Conservation (phyloP, 805 yeast species). For the Candida qinlingensis region DNA sequence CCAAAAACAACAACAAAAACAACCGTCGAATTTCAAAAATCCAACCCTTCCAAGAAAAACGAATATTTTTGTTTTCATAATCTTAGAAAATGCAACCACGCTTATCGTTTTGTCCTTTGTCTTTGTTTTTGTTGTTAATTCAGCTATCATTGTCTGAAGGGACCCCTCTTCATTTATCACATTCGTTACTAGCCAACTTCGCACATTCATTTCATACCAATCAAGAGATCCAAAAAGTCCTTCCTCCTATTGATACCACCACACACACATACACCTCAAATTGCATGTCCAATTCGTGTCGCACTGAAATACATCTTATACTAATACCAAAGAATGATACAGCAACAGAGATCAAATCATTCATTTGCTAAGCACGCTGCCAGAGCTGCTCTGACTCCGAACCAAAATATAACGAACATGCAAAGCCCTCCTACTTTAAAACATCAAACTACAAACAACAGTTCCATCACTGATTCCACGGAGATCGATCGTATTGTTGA, state of each 20-base stretch:
- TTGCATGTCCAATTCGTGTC: no score
- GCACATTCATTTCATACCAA: background rate
- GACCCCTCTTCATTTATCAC: background rate
- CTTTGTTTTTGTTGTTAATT: background rate
- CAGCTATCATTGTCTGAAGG: no score
- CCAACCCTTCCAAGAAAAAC: background rate
- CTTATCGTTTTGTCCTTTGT: background rate
- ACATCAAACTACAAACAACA: conserved; percentile 1
- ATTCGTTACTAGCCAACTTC: background rate
- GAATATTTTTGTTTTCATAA: no score
- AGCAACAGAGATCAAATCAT: conserved; percentile 3
- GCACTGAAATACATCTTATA: no score
- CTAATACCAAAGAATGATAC: background rate
- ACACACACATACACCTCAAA: no score
- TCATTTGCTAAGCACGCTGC: conserved; percentile 25
- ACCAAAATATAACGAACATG: conserved; percentile 17
- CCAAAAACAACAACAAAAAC: background rate
- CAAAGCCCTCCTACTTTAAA: conserved; percentile 27
- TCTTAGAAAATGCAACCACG: no score
- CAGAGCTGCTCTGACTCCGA: conserved; percentile 17
- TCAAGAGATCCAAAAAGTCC: no score
- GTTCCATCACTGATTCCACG: conserved; percentile 5
- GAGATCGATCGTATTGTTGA: conserved; percentile 26
- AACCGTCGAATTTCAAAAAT: background rate
- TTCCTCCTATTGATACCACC: no score